Evolutionary conservation across 805 yeast genomes (phyloP).

Genomic region (Tetrapisispora taiwanensis): DNA sequence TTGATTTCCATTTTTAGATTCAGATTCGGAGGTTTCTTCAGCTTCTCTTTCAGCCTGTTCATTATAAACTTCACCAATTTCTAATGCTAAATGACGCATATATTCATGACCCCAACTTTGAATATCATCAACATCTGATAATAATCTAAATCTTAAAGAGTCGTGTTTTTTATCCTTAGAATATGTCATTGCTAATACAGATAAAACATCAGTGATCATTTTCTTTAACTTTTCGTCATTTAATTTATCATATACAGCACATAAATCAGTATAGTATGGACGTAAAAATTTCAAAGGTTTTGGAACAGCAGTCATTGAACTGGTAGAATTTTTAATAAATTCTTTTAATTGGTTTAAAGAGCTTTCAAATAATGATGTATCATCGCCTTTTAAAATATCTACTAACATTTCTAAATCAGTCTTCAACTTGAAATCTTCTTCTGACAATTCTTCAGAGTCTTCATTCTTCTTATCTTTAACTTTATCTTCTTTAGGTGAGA

Average conservation of each 20-base stretch:
- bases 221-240: conserved; percentile 36
- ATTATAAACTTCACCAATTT: conserved; percentile 81
- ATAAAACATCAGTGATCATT: conserved; percentile 75
- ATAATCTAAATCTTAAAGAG: conserved; percentile 67
- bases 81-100: conserved; percentile 88
- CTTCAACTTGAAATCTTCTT: conserved; percentile 84
- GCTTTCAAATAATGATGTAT: conserved; percentile 38
- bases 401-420: conserved; percentile 79
- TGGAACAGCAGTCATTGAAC: conserved; percentile 99
- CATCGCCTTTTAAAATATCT: conserved; percentile 56
- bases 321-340: conserved; percentile 81
- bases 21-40: conserved; percentile 7
- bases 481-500: conserved; percentile 3
- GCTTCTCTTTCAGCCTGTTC: conserved; percentile 36
- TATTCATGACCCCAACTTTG: conserved; percentile 98
- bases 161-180: conserved; percentile 73
- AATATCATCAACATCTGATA: conserved; percentile 45
- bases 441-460: conserved; percentile 67
- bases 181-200: conserved; percentile 92
- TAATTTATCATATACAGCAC: conserved; percentile 62
- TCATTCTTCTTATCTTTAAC: conserved; percentile 13
- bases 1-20: conserved; percentile 4
- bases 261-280: conserved; percentile 70
- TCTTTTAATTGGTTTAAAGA: conserved; percentile 64
- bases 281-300: conserved; percentile 93